Evolutionary conservation across 768 basidiomycete species (phyloP), one percentile per base, ranked within the genome.

Genomic region (Naganishia randhawae): DNA sequence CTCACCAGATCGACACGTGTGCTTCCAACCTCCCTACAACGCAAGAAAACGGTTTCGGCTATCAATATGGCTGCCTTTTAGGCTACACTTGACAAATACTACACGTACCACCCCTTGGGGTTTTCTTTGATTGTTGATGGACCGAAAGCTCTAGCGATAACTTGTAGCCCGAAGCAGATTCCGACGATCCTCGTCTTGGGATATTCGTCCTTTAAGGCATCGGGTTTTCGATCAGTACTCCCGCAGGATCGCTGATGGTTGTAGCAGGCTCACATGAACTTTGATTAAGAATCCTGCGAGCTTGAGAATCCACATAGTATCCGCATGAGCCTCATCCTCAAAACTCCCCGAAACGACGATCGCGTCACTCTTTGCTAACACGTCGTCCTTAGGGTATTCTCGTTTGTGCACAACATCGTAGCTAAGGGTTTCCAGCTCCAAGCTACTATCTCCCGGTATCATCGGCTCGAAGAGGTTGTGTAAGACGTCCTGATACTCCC

Each of bases 391-490:
- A 4, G 74, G 74, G 53, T 75, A 75, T 31, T 71, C 66, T 5
- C 74, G 65, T 37, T 69, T 70, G 41, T 70, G 29, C 52, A 75
- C 57, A 22, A 75, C 74, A 50, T 75, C 74, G 54, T 71, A 75
- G 10, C 69, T 62, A 8, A 66, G 29, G 1, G 71, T 73, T 42
- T 73, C 67, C 22, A 73, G 68, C 17, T 53, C 64, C 25, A 75
- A 52, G 37, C 72, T 70, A 14, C 32, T 39, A 22, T 61, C 57
- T 29, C 61, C 32, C 8, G 70, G 71, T 14, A 75, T 63, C 13
- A 75, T 35, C 2, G 74, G 74, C n/a, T 71, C 67, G 52, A 75
- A 73, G 35, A 75, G 71, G 51, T 75, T 75, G 63, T 75, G 73
- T 2, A 73, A 29, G 62, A 75, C 72, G 50, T 75, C 74, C 52